Evolutionary conservation across 768 basidiomycete genomes (phyloP).

Genomic region (Mrakia hoshinonis): DNA sequence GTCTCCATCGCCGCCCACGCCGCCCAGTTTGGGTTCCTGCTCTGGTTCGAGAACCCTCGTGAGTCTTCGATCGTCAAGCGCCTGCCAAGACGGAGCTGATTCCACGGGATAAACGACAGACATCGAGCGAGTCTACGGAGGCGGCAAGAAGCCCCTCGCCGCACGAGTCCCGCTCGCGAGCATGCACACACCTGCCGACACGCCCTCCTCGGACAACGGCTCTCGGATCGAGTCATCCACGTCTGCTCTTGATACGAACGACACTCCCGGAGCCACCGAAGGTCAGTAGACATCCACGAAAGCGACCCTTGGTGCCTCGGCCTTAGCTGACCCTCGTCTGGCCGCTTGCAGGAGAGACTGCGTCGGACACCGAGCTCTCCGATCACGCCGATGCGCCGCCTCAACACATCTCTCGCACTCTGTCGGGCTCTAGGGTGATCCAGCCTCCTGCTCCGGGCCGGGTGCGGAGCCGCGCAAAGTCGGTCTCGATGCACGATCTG

Average conservation of each 20-base stretch:
- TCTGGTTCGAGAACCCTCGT: constrained; percentile 97
- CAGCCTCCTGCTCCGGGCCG: neutral
- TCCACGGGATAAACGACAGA: constrained; percentile 46
- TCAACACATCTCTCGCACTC: neutral
- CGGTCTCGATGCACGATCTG: constrained; percentile 62
- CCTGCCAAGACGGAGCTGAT: neutral
- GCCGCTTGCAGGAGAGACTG: constrained; percentile 4
- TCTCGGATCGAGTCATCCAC: neutral
- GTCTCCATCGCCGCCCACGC: constrained; percentile 90
- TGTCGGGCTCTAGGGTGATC: neutral
- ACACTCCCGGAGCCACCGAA: constrained; percentile 39
- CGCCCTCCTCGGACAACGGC: neutral
- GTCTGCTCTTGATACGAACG: neutral
- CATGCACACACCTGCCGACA: constrained; percentile 20
- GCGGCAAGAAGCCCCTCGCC: constrained; percentile 73
- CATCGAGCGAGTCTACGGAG: constrained; percentile 87
- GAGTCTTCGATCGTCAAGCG: constrained; percentile 39
- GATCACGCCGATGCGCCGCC: neutral
- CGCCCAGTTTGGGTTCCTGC: constrained; percentile 89
- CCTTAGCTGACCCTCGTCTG: neutral
- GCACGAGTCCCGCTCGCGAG: constrained; percentile 56
- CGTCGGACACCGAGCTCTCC: constrained; percentile 14
- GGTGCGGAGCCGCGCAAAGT: constrained; percentile 34
- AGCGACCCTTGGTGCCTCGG: no score
- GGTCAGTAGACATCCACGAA: constrained; percentile 32